Percentiles rank a stretch among this genome's conserved stretches.
Evolutionary conservation across 2,329 filamentous ascomycete genomes (phyloP).

Genomic region (Colletotrichum siamense): DNA sequence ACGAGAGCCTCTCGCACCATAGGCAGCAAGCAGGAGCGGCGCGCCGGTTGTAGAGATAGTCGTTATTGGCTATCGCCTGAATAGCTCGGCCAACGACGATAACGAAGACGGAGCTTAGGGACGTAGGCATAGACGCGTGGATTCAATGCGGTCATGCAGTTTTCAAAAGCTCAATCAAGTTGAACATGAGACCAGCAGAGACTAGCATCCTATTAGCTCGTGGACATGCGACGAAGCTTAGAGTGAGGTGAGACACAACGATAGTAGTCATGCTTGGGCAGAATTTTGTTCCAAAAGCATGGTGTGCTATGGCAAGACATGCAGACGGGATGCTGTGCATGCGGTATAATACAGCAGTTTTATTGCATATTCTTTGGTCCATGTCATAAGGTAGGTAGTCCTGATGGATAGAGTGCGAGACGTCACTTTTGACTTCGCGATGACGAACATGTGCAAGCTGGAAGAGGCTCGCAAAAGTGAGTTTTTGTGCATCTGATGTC

Average conservation of each 20-base stretch:
- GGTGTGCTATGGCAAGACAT: background rate
- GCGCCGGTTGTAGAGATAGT: conserved; percentile 15
- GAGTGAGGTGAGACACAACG: background rate
- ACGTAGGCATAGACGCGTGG: background rate
- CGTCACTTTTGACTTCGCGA: background rate
- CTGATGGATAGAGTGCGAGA: background rate
- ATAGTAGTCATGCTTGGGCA: background rate
- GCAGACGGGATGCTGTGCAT: background rate
- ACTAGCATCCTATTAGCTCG: background rate
- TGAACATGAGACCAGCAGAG: background rate
- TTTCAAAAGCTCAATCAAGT: background rate
- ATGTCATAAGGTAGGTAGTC: background rate
- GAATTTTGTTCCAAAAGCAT: background rate
- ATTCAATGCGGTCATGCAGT: background rate
- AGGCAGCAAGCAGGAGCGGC: background rate
- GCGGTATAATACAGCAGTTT: background rate
- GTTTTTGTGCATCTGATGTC: background rate
- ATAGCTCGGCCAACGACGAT: conserved; percentile 12
- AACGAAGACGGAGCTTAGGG: conserved; percentile 6
- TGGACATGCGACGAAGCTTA: background rate
- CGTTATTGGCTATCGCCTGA: conserved; percentile 15
- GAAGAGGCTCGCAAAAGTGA: background rate
- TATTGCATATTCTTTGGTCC: background rate
- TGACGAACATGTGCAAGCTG: background rate
- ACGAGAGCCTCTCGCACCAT: background rate